Conservation (phyloP, 2,329 filamentous ascomycete species). For the Penicillium sp. region DNA sequence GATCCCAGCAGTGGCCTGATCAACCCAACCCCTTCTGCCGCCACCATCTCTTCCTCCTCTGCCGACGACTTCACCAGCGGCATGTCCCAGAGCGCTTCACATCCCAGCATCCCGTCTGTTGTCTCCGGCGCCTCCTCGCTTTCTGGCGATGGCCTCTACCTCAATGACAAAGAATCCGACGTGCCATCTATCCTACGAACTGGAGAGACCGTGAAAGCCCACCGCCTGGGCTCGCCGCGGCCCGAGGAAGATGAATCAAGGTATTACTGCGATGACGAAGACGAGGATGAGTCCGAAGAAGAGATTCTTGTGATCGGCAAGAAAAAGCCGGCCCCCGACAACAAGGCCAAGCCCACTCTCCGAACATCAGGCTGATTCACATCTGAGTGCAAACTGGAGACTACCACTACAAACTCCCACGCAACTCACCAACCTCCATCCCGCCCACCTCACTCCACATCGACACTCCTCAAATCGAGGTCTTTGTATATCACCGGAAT, state of each 20-base stretch:
- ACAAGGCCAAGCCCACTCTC: slow-evolving; percentile 10
- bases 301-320: slow-evolving; percentile 44
- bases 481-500: slow-evolving; percentile 19
- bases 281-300: slow-evolving; percentile 44
- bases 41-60: slow-evolving; percentile 48
- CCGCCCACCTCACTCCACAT: slow-evolving; percentile 1
- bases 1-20: slow-evolving; percentile 25
- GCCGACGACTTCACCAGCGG: slow-evolving; percentile 46
- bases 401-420: neutral
- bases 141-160: slow-evolving; percentile 38
- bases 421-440: neutral
- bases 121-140: slow-evolving; percentile 47
- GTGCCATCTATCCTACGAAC: slow-evolving; percentile 43
- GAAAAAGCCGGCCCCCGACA: slow-evolving; percentile 28
- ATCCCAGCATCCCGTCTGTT: slow-evolving; percentile 48
- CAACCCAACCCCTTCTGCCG: slow-evolving; percentile 43
- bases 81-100: slow-evolving; percentile 48
- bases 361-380: neutral
- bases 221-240: slow-evolving; percentile 18
- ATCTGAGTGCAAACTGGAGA: neutral
- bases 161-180: slow-evolving; percentile 25
- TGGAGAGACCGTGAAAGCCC: slow-evolving; percentile 42
- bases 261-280: slow-evolving; percentile 44
- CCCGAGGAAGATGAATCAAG: slow-evolving; percentile 39
- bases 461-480: slow-evolving; percentile 14